Evolutionary conservation across 2,329 filamentous ascomycete genomes (phyloP).

Genomic region (Paracorniculantispora psalliotae): DNA sequence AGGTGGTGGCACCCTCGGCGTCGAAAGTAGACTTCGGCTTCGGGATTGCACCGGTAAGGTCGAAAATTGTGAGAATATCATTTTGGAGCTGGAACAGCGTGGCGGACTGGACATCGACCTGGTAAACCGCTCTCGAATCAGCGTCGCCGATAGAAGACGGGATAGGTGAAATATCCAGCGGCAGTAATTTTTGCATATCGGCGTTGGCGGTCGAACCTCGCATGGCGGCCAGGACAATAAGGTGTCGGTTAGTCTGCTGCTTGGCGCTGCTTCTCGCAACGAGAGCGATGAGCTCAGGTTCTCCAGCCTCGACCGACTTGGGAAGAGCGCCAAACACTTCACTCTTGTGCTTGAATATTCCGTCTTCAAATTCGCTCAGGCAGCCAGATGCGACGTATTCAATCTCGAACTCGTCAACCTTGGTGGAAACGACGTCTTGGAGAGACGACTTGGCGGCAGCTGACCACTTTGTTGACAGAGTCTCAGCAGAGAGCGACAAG

Average conservation of each 20-base stretch:
- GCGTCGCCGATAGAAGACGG: slow-evolving; percentile 20
- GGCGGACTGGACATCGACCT: slow-evolving; percentile 59
- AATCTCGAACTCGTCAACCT: slow-evolving; percentile 37
- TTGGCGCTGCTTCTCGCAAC: slow-evolving; percentile 37
- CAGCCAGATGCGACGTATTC: slow-evolving; percentile 45
- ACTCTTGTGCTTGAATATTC: slow-evolving; percentile 50
- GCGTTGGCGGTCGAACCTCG: slow-evolving; percentile 21
- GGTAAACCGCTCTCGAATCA: slow-evolving; percentile 33
- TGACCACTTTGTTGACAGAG: slow-evolving; percentile 30
- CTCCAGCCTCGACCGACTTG: slow-evolving; percentile 36
- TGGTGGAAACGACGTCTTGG: slow-evolving; percentile 29
- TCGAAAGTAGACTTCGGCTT: slow-evolving; percentile 52
- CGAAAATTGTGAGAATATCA: slow-evolving; percentile 54
- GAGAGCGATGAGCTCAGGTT: slow-evolving; percentile 50
- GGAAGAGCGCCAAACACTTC: slow-evolving; percentile 49
- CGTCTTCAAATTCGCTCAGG: slow-evolving; percentile 45
- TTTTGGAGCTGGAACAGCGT: slow-evolving; percentile 55
- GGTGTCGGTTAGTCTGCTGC: slow-evolving; percentile 26
- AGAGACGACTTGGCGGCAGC: slow-evolving; percentile 29
- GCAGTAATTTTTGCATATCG: slow-evolving; percentile 32
- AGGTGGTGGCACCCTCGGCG: slow-evolving; percentile 51
- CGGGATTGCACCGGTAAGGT: slow-evolving; percentile 58
- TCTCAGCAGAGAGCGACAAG: slow-evolving; percentile 55
- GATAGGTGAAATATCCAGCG: slow-evolving; percentile 36
- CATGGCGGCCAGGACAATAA: slow-evolving; percentile 30